Evolutionary conservation across 495 filamentous ascomycete genomes (phyloP).

Genomic region (Hamigera avellanea): DNA sequence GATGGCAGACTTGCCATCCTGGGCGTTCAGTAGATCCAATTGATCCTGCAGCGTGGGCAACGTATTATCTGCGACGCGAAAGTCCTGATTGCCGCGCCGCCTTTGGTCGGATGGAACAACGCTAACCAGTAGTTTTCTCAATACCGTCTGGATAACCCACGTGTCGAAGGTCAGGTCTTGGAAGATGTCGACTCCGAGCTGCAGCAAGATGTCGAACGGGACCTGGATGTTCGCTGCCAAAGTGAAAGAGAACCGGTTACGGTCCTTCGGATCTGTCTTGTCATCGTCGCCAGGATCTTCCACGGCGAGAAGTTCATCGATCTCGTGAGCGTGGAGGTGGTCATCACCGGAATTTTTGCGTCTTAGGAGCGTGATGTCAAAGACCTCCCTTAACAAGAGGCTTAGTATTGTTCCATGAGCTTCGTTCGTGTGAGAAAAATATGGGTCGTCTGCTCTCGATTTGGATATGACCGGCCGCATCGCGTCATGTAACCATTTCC

Average conservation of each 20-base stretch:
- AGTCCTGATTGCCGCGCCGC: conserved; percentile 6
- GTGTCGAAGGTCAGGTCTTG: conserved; percentile 25
- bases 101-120: conserved; percentile 16
- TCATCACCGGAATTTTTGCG: conserved; percentile 10
- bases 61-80: conserved; percentile 4
- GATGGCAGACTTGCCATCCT: neutral
- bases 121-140: conserved; percentile 19
- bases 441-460: neutral
- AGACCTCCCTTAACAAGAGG: conserved; percentile 21
- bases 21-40: conserved; percentile 1
- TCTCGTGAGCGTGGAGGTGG: conserved; percentile 17
- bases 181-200: conserved; percentile 29
- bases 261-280: neutral
- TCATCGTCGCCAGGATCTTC: conserved; percentile 6
- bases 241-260: conserved; percentile 17
- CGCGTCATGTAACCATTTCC: conserved; percentile 23
- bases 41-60: conserved; percentile 5
- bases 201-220: conserved; percentile 22
- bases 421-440: conserved; percentile 18
- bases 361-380: conserved; percentile 23
- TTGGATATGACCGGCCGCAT: conserved; percentile 11
- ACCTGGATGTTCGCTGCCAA: conserved; percentile 22
- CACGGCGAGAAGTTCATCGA: conserved; percentile 20
- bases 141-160: conserved; percentile 23
- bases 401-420: conserved; percentile 17